These are phyloP conservation scores for Teratosphaeria pseudoeucalypti DNA, from an alignment of 2,329 filamentous ascomycete species.

Conservation along the genomic window DNA sequence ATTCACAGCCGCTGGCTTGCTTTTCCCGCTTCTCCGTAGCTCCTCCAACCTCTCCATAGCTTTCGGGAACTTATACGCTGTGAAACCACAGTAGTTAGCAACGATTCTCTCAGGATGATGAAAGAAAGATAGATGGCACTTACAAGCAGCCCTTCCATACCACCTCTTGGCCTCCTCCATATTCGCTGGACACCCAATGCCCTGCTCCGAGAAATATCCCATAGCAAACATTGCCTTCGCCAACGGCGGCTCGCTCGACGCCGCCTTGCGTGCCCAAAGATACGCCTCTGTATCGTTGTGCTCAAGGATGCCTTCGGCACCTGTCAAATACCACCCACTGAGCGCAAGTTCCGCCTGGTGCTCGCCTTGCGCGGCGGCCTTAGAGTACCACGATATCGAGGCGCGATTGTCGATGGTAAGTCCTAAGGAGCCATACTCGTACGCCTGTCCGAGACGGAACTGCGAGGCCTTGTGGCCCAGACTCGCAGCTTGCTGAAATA, in stretches of 20 bases:
- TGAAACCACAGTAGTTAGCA: background rate
- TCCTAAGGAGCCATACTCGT: constrained; percentile 78
- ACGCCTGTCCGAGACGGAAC: constrained; percentile 76
- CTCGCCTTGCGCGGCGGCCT: constrained; percentile 83
- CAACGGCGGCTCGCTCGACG: constrained; percentile 60
- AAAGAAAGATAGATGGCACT: constrained; percentile 34
- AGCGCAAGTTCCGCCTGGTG: constrained; percentile 69
- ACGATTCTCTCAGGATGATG: background rate
- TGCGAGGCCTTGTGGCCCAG: constrained; percentile 94
- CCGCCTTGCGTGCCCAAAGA: constrained; percentile 91
- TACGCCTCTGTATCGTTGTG: constrained; percentile 96
- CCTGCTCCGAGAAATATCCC: constrained; percentile 94
- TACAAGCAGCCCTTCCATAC: constrained; percentile 96
- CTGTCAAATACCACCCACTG: constrained; percentile 67
- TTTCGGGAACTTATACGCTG: constrained; percentile 90
- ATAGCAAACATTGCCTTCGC: constrained; percentile 96
- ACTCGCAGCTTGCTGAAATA: constrained; percentile 78
- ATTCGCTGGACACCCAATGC: constrained; percentile 77
- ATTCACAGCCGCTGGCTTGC: constrained; percentile 39
- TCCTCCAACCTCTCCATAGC: constrained; percentile 88
- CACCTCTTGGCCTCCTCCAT: constrained; percentile 93
- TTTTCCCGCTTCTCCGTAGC: constrained; percentile 66
- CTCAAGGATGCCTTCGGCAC: constrained; percentile 72
- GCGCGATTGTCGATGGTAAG: constrained; percentile 71
- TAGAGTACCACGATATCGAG: constrained; percentile 89